Percentiles rank a stretch among this genome's conserved stretches.
Conservation (phyloP, 1,284 basidiomycete genomes). For the Coniophora puteana region DNA sequence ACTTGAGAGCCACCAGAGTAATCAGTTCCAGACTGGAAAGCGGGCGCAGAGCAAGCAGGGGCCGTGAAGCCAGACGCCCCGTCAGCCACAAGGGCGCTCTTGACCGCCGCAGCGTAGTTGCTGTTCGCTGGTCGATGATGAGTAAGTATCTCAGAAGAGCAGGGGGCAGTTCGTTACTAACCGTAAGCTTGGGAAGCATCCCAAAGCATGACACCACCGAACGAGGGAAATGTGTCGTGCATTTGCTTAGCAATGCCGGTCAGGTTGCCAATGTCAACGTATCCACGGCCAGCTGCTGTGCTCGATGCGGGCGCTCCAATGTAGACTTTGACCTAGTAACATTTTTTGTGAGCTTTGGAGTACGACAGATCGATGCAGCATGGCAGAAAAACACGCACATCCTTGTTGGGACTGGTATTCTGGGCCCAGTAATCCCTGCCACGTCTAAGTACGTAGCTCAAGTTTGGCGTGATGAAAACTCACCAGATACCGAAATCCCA, state of each 20-base stretch:
- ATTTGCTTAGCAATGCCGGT: constrained; percentile 48
- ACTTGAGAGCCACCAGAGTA: constrained; percentile 54
- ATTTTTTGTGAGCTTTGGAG: no score
- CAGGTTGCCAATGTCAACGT: constrained; percentile 43
- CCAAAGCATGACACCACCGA: constrained; percentile 74
- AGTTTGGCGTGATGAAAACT: constrained; percentile 4
- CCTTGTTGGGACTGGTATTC: constrained; percentile 48
- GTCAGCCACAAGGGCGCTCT: constrained; percentile 54
- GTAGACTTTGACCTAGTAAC: constrained; percentile 47
- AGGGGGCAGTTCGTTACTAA: constrained; percentile 21
- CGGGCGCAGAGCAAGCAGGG: constrained; percentile 55
- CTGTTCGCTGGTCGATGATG: constrained; percentile 42
- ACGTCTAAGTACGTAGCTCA: constrained; percentile 1
- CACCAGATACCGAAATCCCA: constrained; percentile 55
- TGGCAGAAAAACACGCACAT: constrained; percentile 29
- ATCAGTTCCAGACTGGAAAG: constrained; percentile 43
- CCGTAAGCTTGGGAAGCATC: constrained; percentile 68
- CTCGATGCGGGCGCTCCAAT: constrained; percentile 57
- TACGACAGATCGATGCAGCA: neutral
- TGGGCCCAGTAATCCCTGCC: constrained; percentile 60
- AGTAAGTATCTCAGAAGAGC: constrained; percentile 4
- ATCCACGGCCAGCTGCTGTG: constrained; percentile 56
- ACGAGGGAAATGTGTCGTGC: constrained; percentile 62
- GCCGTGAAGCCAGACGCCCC: constrained; percentile 66
- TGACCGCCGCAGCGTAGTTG: constrained; percentile 58